phyloP scores from a whole-genome alignment of 139 green algal genomes.

The Closterium sp. region DNA sequence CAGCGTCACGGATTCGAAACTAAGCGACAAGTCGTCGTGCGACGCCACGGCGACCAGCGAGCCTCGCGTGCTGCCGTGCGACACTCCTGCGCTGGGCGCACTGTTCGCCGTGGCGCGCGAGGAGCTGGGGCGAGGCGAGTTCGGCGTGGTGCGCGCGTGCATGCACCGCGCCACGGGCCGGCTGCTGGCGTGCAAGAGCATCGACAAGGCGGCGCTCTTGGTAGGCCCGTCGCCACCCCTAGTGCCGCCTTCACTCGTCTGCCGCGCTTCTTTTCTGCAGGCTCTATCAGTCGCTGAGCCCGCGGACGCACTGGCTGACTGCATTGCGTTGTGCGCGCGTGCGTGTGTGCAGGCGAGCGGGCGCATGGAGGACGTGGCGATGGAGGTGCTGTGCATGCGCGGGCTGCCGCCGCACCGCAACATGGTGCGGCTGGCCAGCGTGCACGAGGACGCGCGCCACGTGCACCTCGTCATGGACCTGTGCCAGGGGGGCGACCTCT shows the following conservation, averaged over 20 bases:
- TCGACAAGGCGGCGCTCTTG: constrained; percentile 65
- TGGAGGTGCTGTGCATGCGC: neutral
- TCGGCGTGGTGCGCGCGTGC: constrained; percentile 45
- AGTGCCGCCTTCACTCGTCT: no score
- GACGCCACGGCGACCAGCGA: neutral
- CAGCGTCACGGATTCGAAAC: neutral
- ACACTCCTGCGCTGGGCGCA: neutral
- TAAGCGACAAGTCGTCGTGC: neutral
- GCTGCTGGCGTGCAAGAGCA: constrained; percentile 77
- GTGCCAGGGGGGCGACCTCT: constrained; percentile 11
- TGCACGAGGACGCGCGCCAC: neutral
- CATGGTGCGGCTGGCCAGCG: neutral
- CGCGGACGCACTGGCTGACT: neutral
- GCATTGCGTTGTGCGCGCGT: neutral
- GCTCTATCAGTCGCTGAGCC: neutral
- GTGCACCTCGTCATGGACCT: constrained; percentile 8
- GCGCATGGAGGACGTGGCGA: neutral
- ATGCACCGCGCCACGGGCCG: constrained; percentile 62
- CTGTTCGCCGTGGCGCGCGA: constrained; percentile 2
- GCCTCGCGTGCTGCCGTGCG: neutral
- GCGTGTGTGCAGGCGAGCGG: neutral
- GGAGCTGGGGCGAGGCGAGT: constrained; percentile 35
- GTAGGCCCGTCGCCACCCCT: no score
- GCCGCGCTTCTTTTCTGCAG: neutral
- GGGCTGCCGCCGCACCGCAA: constrained; percentile 10